Percentiles rank a stretch among this genome's conserved stretches.
Evolutionary conservation across 2,329 filamentous ascomycete species (phyloP).

Genomic region (Exophiala xenobiotica): DNA sequence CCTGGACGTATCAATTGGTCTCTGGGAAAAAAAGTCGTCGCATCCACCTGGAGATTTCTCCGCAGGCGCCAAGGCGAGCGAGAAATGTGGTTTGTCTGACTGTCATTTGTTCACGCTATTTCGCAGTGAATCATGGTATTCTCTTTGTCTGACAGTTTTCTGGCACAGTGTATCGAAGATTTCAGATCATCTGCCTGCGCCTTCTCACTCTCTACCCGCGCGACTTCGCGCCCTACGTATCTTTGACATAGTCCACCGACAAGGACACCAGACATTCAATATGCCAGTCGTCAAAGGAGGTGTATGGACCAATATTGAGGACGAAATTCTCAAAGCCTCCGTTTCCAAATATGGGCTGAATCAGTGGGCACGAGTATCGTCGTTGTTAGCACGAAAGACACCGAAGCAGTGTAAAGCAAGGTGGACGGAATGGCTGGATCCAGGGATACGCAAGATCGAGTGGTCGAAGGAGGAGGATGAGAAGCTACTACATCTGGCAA

Average conservation of each 20-base stretch:
- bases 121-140: not conserved
- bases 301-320: constrained; percentile 71
- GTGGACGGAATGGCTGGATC: constrained; percentile 98
- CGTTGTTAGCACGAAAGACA: constrained; percentile 92
- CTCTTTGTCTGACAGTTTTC: not conserved
- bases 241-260: too few relatives aligned
- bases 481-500: constrained; percentile 91
- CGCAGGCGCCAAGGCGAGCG: not conserved
- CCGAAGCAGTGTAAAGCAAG: constrained; percentile 98
- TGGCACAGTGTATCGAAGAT: not conserved
- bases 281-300: constrained; percentile 68
- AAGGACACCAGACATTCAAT: too few relatives aligned
- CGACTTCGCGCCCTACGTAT: too few relatives aligned
- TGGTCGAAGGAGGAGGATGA: constrained; percentile 99
- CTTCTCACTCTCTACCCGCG: too few relatives aligned
- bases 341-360: constrained; percentile 94
- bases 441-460: constrained; percentile 96
- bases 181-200: not conserved
- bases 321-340: constrained; percentile 95
- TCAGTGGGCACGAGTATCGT: constrained; percentile 98
- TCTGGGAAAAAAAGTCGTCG: not conserved
- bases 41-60: constrained; percentile 1
- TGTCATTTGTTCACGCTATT: not conserved
- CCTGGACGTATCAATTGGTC: not conserved
- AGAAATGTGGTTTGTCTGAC: not conserved